These are phyloP conservation scores for Theileria orientalis DNA, from an alignment of 169 alveolate species.

Conservation along the genomic window DNA sequence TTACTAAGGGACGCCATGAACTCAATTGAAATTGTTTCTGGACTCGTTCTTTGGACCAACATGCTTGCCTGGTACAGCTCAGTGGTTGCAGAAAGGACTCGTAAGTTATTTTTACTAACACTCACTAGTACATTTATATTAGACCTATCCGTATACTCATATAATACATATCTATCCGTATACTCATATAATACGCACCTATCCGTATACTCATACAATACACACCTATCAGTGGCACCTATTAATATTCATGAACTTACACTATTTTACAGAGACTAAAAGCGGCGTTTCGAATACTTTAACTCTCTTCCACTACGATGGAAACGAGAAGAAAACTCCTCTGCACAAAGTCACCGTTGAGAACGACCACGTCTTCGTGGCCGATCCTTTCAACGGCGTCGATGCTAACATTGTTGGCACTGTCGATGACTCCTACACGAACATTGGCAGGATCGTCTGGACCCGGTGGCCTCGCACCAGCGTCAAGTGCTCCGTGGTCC, in stretches of 20 bases:
- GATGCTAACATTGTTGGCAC: constrained; percentile 41
- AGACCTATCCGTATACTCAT: too few species aligned
- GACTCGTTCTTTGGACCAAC: constrained; percentile 15
- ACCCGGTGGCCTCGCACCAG: constrained; percentile 58
- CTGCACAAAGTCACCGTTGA: constrained; percentile 10
- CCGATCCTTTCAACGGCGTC: constrained; percentile 2
- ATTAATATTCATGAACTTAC: neutral
- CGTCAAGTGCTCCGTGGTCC: constrained; percentile 1
- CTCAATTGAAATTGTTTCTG: constrained; percentile 9
- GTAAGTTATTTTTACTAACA: too few species aligned
- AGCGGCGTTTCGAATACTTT: neutral
- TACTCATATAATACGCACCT: too few species aligned
- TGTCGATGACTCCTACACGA: neutral
- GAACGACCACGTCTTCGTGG: neutral
- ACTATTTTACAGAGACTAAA: constrained; percentile 5
- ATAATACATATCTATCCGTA: too few species aligned
- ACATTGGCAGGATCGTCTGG: constrained; percentile 44
- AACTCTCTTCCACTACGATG: constrained; percentile 54
- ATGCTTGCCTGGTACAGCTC: constrained; percentile 44
- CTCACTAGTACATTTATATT: too few species aligned
- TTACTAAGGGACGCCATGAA: neutral
- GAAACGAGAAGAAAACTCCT: constrained; percentile 23
- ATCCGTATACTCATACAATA: too few species aligned
- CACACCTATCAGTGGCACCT: too few species aligned
- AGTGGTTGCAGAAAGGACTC: neutral